Percentiles rank a stretch among this genome's conserved stretches.
Evolutionary conservation across 2,329 filamentous ascomycete genomes (phyloP).

Genomic region (Aspergillus nomiae): DNA sequence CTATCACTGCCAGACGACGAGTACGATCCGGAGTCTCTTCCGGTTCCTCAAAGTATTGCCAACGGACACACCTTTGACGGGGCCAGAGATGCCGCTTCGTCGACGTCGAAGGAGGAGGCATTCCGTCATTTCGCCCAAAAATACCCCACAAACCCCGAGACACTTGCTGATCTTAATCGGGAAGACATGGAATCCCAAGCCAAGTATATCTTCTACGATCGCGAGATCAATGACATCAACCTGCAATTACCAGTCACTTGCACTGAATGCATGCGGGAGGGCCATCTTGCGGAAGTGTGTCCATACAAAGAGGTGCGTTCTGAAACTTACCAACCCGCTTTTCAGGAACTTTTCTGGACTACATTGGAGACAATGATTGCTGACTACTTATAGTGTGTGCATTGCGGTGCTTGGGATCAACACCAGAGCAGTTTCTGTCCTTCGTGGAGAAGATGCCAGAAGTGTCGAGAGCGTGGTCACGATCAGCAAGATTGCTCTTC

Average conservation of each 20-base stretch:
- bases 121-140: slow-evolving; percentile 35
- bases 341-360: background rate
- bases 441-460: slow-evolving; percentile 46
- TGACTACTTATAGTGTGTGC: slow-evolving; percentile 35
- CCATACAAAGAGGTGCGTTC: slow-evolving; percentile 44
- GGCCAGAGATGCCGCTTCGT: slow-evolving; percentile 1
- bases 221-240: slow-evolving; percentile 40
- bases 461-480: slow-evolving; percentile 68
- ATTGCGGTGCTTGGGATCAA: slow-evolving; percentile 45
- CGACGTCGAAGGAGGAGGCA: slow-evolving; percentile 36
- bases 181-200: slow-evolving; percentile 44
- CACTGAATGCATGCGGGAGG: slow-evolving; percentile 43
- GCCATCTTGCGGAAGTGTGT: slow-evolving; percentile 47
- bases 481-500: slow-evolving; percentile 53
- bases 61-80: slow-evolving; percentile 16
- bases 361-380: background rate
- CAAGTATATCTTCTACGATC: slow-evolving; percentile 43
- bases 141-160: slow-evolving; percentile 36
- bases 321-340: background rate
- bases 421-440: slow-evolving; percentile 46
- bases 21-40: slow-evolving; percentile 26
- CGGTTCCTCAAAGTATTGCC: slow-evolving; percentile 9
- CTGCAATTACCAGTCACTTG: slow-evolving; percentile 45
- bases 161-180: slow-evolving; percentile 40
- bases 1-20: slow-evolving; percentile 16